Conservation (phyloP, 2,329 filamentous ascomycete species). For the Pseudogymnoascus sp. region DNA sequence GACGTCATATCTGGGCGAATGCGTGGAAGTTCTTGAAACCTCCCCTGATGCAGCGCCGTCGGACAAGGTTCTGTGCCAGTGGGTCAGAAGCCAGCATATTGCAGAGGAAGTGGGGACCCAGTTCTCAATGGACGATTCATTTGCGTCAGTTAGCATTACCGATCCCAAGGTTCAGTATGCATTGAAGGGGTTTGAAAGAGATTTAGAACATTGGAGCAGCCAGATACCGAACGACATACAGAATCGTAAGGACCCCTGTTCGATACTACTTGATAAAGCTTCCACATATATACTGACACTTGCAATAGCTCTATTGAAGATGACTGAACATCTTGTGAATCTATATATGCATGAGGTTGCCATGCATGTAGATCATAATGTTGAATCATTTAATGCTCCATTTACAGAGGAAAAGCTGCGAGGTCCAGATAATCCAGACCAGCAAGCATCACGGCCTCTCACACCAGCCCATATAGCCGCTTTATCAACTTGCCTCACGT, state of each 20-base stretch:
- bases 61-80: slow-evolving; percentile 36
- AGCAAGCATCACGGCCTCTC: slow-evolving; percentile 19
- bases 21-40: slow-evolving; percentile 35
- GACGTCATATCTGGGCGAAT: slow-evolving; percentile 38
- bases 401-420: slow-evolving; percentile 27
- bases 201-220: slow-evolving; percentile 41
- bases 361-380: slow-evolving; percentile 48
- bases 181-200: slow-evolving; percentile 46
- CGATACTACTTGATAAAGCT: neutral
- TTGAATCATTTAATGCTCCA: slow-evolving; percentile 41
- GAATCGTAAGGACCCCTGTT: slow-evolving; percentile 23
- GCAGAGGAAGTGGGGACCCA: slow-evolving; percentile 49
- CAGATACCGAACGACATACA: slow-evolving; percentile 33
- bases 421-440: slow-evolving; percentile 13
- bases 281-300: slow-evolving; percentile 7
- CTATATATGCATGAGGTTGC: slow-evolving; percentile 54
- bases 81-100: slow-evolving; percentile 39
- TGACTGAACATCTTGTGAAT: slow-evolving; percentile 46
- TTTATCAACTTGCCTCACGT: slow-evolving; percentile 43
- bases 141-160: slow-evolving; percentile 39
- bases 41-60: slow-evolving; percentile 33
- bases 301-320: slow-evolving; percentile 36
- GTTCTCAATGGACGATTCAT: slow-evolving; percentile 44
- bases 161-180: slow-evolving; percentile 48
- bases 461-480: slow-evolving; percentile 40